Percentiles rank a stretch among this genome's conserved stretches.
Conservation (phyloP, 306 rosid species). For the Styphnolobium japonicum region DNA sequence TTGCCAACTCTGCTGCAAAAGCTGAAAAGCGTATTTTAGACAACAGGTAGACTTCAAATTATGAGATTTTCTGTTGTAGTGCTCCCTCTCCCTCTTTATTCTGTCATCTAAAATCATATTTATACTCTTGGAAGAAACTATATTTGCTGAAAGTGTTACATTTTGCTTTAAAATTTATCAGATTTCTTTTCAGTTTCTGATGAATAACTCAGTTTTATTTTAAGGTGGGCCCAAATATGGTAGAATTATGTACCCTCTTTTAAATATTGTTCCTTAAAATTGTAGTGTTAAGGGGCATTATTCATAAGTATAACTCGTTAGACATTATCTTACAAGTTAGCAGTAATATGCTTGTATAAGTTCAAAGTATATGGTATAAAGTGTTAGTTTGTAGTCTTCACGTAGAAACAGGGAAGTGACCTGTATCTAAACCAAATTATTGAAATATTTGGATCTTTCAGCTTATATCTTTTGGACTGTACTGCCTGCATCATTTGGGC, state of each 20-base stretch:
- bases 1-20: slow-evolving; percentile 82
- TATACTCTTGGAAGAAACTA: background rate
- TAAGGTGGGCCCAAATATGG: background rate
- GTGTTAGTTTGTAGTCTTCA: background rate
- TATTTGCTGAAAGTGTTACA: background rate
- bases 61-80: background rate
- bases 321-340: background rate
- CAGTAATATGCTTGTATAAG: background rate
- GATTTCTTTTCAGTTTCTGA: background rate
- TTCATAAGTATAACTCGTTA: background rate
- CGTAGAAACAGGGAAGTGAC: background rate
- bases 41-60: slow-evolving; percentile 56
- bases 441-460: background rate
- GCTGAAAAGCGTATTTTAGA: slow-evolving; percentile 96
- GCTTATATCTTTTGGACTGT: background rate
- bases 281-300: background rate
- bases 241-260: background rate
- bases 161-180: slow-evolving; percentile 7
- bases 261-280: background rate
- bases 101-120: background rate
- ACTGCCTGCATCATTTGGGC: background rate
- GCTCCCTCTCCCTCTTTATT: background rate
- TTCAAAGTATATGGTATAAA: background rate
- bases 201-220: slow-evolving; percentile 1
- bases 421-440: background rate